phyloP scores from a whole-genome alignment of 2,329 filamentous ascomycete species.

The Microascus cirrosus region DNA sequence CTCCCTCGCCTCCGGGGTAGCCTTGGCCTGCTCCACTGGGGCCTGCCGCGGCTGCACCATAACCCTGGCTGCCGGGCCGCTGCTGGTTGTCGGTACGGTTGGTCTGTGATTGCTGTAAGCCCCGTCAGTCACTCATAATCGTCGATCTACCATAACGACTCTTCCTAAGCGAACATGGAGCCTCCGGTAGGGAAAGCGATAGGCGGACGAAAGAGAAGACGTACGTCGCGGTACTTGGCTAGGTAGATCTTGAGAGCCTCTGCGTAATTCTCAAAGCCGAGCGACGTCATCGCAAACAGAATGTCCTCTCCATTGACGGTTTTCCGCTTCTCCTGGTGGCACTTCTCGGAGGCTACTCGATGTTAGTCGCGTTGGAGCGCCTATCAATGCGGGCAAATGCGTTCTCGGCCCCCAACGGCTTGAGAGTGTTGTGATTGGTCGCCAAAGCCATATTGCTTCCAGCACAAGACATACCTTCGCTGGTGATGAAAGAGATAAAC shows the following conservation, averaged over 20 bases:
- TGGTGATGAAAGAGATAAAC: slow-evolving; percentile 99
- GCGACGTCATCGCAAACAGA: slow-evolving; percentile 95
- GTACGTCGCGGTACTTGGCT: slow-evolving; percentile 94
- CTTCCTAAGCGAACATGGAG: not conserved
- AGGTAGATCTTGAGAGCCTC: slow-evolving; percentile 98
- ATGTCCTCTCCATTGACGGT: slow-evolving; percentile 99
- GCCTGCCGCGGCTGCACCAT: slow-evolving; percentile 29
- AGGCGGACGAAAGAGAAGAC: slow-evolving; percentile 15
- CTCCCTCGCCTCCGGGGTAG: slow-evolving; percentile 16
- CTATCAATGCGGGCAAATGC: not conserved
- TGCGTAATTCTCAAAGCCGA: slow-evolving; percentile 97
- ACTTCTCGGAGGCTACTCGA: slow-evolving; percentile 83
- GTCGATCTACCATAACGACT: not conserved
- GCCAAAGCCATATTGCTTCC: not conserved
- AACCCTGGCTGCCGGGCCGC: slow-evolving; percentile 41
- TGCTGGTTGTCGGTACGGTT: slow-evolving; percentile 50
- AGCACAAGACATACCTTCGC: slow-evolving; percentile 61
- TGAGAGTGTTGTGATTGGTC: not conserved
- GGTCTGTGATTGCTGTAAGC: slow-evolving; percentile 57
- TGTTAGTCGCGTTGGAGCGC: not conserved
- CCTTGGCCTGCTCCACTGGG: slow-evolving; percentile 28
- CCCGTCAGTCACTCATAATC: slow-evolving; percentile 3
- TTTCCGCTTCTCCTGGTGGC: slow-evolving; percentile 98
- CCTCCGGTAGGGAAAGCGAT: no score
- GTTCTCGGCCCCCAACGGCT: not conserved